phyloP scores from a whole-genome alignment of 164 flowering plant species.

The Liquidambar formosana region DNA sequence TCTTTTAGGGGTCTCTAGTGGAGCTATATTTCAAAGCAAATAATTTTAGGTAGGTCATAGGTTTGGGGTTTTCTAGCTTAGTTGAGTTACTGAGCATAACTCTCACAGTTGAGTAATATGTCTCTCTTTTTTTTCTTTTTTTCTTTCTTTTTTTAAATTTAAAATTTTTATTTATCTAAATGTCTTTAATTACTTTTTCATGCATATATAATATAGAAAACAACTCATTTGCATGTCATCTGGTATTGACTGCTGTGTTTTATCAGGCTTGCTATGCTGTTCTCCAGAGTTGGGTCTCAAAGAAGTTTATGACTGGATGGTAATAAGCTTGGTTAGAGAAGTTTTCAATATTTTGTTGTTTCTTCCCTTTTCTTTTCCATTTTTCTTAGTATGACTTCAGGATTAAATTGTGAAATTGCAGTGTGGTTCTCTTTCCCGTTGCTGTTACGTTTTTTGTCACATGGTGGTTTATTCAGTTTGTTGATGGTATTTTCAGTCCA shows the following conservation, averaged over 20 bases:
- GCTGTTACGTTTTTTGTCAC: slow-evolving; percentile 53
- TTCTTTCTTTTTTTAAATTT: too few species aligned
- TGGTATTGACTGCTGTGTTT: slow-evolving; percentile 2
- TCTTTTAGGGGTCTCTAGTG: too few species aligned
- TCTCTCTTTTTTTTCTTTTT: too few species aligned
- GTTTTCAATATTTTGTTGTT: not conserved
- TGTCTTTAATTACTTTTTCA: not conserved
- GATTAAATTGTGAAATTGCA: slow-evolving; percentile 13
- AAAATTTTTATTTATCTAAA: too few species aligned
- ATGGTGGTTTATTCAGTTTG: slow-evolving; percentile 65
- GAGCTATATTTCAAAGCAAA: too few species aligned
- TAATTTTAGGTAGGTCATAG: too few species aligned
- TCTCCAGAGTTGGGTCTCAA: slow-evolving; percentile 39
- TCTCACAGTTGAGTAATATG: too few species aligned
- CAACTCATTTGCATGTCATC: not conserved
- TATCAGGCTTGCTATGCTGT: slow-evolving; percentile 22
- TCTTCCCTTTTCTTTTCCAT: not conserved
- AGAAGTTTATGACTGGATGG: slow-evolving; percentile 46
- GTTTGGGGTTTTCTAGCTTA: too few species aligned
- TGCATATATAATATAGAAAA: not conserved
- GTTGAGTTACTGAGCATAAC: too few species aligned
- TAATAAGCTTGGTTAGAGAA: slow-evolving; percentile 9
- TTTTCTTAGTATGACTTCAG: not conserved
- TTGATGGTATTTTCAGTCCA: slow-evolving; percentile 93
- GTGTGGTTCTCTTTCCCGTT: slow-evolving; percentile 67